These are phyloP conservation scores for Medicago ruthenica DNA, from an alignment of 306 rosid genomes.

Conservation along the genomic window DNA sequence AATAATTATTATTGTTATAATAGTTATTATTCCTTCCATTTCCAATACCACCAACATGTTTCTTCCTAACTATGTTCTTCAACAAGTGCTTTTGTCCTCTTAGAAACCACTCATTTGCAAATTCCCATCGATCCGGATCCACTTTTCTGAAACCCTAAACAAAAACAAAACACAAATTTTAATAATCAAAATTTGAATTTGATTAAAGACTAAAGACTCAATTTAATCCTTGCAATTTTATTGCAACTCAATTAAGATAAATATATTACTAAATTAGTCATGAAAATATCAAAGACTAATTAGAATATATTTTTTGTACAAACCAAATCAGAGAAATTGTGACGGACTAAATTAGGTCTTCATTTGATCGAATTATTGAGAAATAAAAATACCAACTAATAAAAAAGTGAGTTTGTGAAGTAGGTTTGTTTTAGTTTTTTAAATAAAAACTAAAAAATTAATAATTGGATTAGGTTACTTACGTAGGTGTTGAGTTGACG, in stretches of 20 bases:
- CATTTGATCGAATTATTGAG: not conserved
- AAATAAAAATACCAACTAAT: not conserved
- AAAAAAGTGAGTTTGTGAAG: slow-evolving; percentile 16
- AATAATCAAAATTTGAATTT: not conserved
- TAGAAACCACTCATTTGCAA: slow-evolving; percentile 92
- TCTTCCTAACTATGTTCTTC: slow-evolving; percentile 64
- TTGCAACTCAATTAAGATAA: too few species aligned
- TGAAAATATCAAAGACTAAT: too few species aligned
- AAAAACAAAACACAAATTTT: not conserved
- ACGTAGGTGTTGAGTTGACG: slow-evolving; percentile 97
- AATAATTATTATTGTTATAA: not conserved
- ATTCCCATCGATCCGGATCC: slow-evolving; percentile 95
- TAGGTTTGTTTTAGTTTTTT: not conserved
- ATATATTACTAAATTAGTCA: too few species aligned
- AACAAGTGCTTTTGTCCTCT: slow-evolving; percentile 78
- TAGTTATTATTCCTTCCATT: not conserved
- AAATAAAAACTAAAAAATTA: not conserved
- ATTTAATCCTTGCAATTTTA: too few species aligned
- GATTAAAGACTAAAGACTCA: not conserved
- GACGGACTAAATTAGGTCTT: too few species aligned
- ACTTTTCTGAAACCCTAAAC: slow-evolving; percentile 85
- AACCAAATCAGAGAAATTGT: too few species aligned
- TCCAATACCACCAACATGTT: slow-evolving; percentile 45
- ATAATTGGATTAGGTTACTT: not conserved
- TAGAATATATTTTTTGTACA: too few species aligned